A percentile compares a stretch with the other conserved stretches of the same genome.
Conservation (phyloP, 768 basidiomycete species). For the Myochromella boudieri region DNA sequence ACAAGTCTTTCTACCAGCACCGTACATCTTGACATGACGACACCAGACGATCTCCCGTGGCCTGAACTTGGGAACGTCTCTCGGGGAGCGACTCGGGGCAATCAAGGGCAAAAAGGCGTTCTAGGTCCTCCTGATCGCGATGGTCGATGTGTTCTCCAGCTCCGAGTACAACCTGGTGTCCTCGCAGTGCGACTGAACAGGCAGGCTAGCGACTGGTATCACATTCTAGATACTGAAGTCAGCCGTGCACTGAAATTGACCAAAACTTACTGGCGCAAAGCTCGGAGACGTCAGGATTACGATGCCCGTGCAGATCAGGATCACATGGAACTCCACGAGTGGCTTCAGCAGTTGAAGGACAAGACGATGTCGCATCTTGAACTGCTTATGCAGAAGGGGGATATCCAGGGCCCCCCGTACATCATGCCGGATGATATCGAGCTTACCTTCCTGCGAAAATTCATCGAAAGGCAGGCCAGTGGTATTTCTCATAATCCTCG, state of each 20-base stretch:
- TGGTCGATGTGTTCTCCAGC: constrained; percentile 75
- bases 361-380: constrained; percentile 88
- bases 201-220: constrained; percentile 82
- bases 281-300: constrained; percentile 80
- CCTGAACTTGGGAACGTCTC: constrained; percentile 85
- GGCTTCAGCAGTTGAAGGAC: constrained; percentile 85
- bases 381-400: constrained; percentile 84
- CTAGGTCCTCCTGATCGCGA: constrained; percentile 70
- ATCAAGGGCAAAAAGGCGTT: constrained; percentile 84
- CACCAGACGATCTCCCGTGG: constrained; percentile 80
- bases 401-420: constrained; percentile 83
- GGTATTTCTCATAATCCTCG: constrained; percentile 80
- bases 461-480: constrained; percentile 77
- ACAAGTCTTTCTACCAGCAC: constrained; percentile 19
- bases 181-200: constrained; percentile 73
- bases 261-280: constrained; percentile 85
- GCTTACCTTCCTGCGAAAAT: constrained; percentile 75
- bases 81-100: constrained; percentile 78
- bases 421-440: constrained; percentile 79
- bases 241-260: constrained; percentile 80
- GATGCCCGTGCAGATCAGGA: constrained; percentile 84
- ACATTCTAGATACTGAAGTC: constrained; percentile 74
- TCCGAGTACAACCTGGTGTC: constrained; percentile 82
- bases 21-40: constrained; percentile 40
- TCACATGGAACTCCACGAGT: constrained; percentile 87